phyloP scores from a whole-genome alignment of 2,329 filamentous ascomycete genomes.

The Ophiostoma tasmaniense region DNA sequence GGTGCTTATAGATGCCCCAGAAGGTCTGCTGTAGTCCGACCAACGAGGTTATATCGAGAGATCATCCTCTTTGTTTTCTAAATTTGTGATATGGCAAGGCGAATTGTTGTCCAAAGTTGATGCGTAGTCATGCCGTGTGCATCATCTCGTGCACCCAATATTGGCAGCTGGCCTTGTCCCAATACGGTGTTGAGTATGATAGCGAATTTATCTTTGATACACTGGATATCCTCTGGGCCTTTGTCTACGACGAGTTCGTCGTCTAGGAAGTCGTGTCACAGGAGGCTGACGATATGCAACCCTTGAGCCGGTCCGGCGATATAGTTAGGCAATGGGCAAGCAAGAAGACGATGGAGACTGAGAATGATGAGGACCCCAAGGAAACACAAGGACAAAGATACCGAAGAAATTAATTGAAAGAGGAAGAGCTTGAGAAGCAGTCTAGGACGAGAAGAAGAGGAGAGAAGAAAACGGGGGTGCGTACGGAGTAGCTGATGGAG shows the following conservation, averaged over 20 bases:
- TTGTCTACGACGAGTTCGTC: background rate
- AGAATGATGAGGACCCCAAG: background rate
- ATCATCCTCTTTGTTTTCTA: background rate
- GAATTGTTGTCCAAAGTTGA: background rate
- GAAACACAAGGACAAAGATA: background rate
- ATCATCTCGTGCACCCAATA: background rate
- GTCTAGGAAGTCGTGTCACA: background rate
- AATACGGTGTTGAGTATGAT: background rate
- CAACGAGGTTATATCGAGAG: background rate
- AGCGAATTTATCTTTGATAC: background rate
- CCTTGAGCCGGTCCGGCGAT: background rate
- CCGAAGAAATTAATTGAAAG: background rate
- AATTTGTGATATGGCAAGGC: background rate
- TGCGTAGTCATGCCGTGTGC: background rate
- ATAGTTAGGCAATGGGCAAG: background rate
- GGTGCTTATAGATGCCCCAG: background rate
- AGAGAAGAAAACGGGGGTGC: background rate
- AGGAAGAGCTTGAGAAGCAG: background rate
- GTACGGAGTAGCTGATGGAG: constrained; percentile 1
- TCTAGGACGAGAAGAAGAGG: background rate
- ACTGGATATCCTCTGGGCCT: background rate
- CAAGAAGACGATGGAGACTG: background rate
- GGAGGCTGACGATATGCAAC: background rate
- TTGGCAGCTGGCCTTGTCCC: background rate
- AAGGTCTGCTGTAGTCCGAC: background rate